Evolutionary conservation across 2,329 filamentous ascomycete genomes (phyloP).

Genomic region (Trichoderma gracile): DNA sequence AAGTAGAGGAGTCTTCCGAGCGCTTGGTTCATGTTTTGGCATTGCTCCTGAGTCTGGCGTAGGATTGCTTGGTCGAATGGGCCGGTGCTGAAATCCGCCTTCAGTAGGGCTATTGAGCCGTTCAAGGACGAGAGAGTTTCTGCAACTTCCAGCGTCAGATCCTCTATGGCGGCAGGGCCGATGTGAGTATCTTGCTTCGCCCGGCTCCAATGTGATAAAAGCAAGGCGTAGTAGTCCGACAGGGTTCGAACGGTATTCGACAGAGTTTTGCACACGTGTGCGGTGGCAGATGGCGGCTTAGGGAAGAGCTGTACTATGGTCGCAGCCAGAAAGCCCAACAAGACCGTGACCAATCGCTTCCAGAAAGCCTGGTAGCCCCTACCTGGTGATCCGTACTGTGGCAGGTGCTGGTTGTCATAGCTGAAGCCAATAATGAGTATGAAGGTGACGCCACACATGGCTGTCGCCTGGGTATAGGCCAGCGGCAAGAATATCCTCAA

Average conservation of each 20-base stretch:
- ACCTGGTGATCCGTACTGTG: conserved; percentile 48
- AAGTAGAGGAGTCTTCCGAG: conserved; percentile 37
- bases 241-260: conserved; percentile 46
- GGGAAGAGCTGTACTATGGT: conserved; percentile 50
- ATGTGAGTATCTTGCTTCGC: conserved; percentile 36
- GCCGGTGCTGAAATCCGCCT: conserved; percentile 36
- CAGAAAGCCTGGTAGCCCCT: conserved; percentile 51
- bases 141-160: conserved; percentile 36
- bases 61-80: conserved; percentile 38
- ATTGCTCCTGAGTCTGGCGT: conserved; percentile 36
- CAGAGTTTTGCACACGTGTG: conserved; percentile 47
- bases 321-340: conserved; percentile 47
- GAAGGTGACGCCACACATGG: conserved; percentile 43
- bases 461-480: conserved; percentile 34
- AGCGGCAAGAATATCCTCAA: conserved; percentile 39
- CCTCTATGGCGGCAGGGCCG: conserved; percentile 35
- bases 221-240: conserved; percentile 51
- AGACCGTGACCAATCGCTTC: conserved; percentile 46
- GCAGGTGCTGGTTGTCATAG: conserved; percentile 46
- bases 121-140: conserved; percentile 35
- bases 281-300: conserved; percentile 47
- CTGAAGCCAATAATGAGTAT: conserved; percentile 50
- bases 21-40: conserved; percentile 39
- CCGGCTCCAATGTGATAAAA: conserved; percentile 48
- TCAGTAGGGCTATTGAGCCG: conserved; percentile 34